Base-by-base conservation (phyloP, 805 yeast species). In the Wickerhamiella cacticola region DNA sequence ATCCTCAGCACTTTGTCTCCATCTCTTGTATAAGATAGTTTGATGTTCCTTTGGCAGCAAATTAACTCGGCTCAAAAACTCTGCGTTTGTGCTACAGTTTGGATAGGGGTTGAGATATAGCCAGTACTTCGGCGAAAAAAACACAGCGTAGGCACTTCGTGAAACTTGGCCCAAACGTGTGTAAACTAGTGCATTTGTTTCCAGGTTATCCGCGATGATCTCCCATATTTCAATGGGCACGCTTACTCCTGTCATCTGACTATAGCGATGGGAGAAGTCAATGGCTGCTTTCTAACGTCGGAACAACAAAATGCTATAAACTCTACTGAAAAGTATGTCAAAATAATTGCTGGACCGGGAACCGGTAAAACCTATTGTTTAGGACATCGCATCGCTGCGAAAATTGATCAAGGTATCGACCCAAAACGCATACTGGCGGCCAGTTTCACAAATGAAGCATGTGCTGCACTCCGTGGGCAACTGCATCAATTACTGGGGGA, bases 371-470 rank as follows among this genome's bases (percentile, higher is more conserved):
- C 98, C 1, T 79, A 78, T 59, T 89, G 92, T 1, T 63, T 89
- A 24, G 79, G 85, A 0, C 72, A 86, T 1, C 68, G 96, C 40
- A 92, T 88, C 8, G 88, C 88, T 0, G 74, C 78, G 56, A 65
- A 88, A 24, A 55, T 88, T 6, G 50, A 74, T 2, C 61, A 71
- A 29, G 63, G 70, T 1, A 62, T 83, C 0, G 66, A 69, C 1
- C 88, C 96, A 0, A 67, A 70, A 28, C 65, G 73, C 41, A 72
- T 92, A 16, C 73, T 89, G 1, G 92, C 88, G 18, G 85, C 96
- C 5, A 88, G 97, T 0, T 89, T 89, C 66, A 89, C 97, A 10
- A 83, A 84, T 56, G 84, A 82, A 56, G 97, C 98, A 0, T 50
- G 48, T 5, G n/a, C 8, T 8, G 42, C 39, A 3, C 31, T 47